Evolutionary conservation across 23 red algal genomes (phyloP), one percentile per base, ranked within the genome.

Genomic region (Gracilaria gracilis): DNA sequence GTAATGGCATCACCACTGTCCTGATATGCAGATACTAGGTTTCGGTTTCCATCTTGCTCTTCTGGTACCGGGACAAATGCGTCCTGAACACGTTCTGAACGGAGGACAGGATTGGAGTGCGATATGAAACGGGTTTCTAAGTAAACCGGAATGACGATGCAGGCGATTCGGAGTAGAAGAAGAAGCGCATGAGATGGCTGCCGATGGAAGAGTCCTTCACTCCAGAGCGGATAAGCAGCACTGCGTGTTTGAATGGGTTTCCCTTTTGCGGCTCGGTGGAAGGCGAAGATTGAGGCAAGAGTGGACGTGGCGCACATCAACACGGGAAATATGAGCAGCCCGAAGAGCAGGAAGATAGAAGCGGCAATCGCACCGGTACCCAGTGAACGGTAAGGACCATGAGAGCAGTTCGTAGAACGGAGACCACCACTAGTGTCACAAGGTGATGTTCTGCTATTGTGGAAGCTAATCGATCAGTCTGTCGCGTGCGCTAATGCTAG

Each of bases 311-410:
- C 17, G 20, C 32, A 31, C 62, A 67, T 67, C 16, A 67, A 33
- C 62, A 67, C 62, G 62, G 62, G 62, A 67, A 67, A 67, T 5
- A 67, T 21, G 62, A 67, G 62, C 33, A 67, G 62, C 24, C 32
- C 62, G 16, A 36, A 67, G 16, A 67, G 13, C 9, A 55, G 51
- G 62, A 67, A 67, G 19, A 67, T 14, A 33, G 32, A 67, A 9
- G 62, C 62, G 33, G 62, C 62, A 67, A 67, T 9, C 24, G 32
- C 62, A 15, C 62, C 62, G 13, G 25, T 35, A 2, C 62, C 25
- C 14, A 67, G 32, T 33, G 62, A n/a, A n/a, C n/a, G n/a, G n/a
- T n/a, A n/a, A n/a, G 62, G 33, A 67, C 32, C 24, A 24, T 67
- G 62, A 67, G 42, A 46, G 42, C 42, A n/a, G n/a, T n/a, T n/a